Percentiles rank a stretch among this genome's conserved stretches.
Evolutionary conservation across 1,139 yeast species (phyloP).

Genomic region (Kurtzmaniella quercitrusa): DNA sequence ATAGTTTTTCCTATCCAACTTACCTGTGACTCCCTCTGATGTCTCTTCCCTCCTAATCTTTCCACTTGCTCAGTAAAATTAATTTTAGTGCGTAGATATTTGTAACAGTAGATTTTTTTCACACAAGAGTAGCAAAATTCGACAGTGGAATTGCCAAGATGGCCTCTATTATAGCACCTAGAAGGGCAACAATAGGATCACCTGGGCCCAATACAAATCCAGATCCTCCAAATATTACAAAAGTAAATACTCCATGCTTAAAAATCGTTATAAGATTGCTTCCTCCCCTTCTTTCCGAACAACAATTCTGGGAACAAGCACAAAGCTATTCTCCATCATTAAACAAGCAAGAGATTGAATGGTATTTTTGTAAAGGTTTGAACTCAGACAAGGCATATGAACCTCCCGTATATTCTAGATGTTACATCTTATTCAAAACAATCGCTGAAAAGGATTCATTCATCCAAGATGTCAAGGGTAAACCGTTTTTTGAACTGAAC

Average conservation of each 20-base stretch:
- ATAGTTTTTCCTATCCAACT: too few relatives aligned
- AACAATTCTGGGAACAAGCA: slow-evolving; percentile 16
- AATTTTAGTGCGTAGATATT: too few relatives aligned
- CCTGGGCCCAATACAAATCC: too few relatives aligned
- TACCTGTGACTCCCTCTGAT: too few relatives aligned
- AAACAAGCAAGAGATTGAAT: slow-evolving; percentile 7
- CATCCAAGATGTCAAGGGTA: slow-evolving; percentile 13
- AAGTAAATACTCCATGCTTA: slow-evolving; percentile 1
- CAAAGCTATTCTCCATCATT: slow-evolving; percentile 6
- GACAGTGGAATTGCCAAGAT: too few relatives aligned
- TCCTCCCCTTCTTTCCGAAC: slow-evolving; percentile 17
- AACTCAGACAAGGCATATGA: slow-evolving; percentile 20
- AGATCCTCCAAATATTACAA: not conserved
- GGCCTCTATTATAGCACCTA: too few relatives aligned
- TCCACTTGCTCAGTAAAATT: too few relatives aligned
- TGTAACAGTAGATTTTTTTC: too few relatives aligned
- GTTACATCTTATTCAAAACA: slow-evolving; percentile 21
- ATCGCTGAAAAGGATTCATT: slow-evolving; percentile 13
- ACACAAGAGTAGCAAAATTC: too few relatives aligned
- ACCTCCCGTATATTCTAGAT: slow-evolving; percentile 25
- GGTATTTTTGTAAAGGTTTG: slow-evolving; percentile 18
- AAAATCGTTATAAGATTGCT: slow-evolving; percentile 16
- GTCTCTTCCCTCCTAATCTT: too few relatives aligned
- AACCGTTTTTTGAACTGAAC: slow-evolving; percentile 18
- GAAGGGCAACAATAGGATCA: too few relatives aligned